phyloP scores from a whole-genome alignment of 2,329 filamentous ascomycete species.

The Furcasterigmium sp. region DNA sequence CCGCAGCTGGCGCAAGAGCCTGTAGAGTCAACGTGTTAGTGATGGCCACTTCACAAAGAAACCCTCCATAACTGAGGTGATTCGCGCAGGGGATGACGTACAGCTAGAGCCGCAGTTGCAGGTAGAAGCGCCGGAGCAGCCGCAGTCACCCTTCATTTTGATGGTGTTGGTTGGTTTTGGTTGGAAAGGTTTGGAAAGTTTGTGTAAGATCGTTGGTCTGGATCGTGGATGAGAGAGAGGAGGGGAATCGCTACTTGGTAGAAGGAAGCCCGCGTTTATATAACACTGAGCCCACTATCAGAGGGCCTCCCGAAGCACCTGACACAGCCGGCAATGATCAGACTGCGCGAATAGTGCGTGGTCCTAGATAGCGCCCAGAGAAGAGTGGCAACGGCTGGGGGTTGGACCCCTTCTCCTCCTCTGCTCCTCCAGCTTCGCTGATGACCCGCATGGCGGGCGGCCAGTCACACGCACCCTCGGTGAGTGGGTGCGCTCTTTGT shows the following conservation, averaged over 20 bases:
- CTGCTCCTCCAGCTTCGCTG: too few species aligned
- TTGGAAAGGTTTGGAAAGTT: not conserved
- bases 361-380: not conserved
- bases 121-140: slow-evolving; percentile 15
- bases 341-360: slow-evolving; percentile 4
- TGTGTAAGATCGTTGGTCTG: slow-evolving; percentile 6
- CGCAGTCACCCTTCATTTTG: slow-evolving; percentile 17
- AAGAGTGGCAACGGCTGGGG: not conserved
- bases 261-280: slow-evolving; percentile 1
- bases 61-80: not conserved
- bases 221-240: slow-evolving; percentile 3
- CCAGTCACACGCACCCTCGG: not conserved
- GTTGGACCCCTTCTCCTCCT: not conserved
- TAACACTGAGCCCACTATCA: not conserved
- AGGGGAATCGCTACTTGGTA: too few species aligned
- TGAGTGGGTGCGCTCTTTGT: slow-evolving; percentile 3
- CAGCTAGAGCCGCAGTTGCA: slow-evolving; percentile 16
- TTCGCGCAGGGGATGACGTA: slow-evolving; percentile 10
- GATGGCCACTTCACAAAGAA: not conserved
- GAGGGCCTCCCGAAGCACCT: not conserved
- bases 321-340: not conserved
- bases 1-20: slow-evolving; percentile 4
- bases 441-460: not conserved
- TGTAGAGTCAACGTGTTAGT: not conserved
- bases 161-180: slow-evolving; percentile 9